Evolutionary conservation across 1,284 basidiomycete species (phyloP), one percentile per base, ranked within the genome.

Genomic region (Ganoderma leucocontextum): DNA sequence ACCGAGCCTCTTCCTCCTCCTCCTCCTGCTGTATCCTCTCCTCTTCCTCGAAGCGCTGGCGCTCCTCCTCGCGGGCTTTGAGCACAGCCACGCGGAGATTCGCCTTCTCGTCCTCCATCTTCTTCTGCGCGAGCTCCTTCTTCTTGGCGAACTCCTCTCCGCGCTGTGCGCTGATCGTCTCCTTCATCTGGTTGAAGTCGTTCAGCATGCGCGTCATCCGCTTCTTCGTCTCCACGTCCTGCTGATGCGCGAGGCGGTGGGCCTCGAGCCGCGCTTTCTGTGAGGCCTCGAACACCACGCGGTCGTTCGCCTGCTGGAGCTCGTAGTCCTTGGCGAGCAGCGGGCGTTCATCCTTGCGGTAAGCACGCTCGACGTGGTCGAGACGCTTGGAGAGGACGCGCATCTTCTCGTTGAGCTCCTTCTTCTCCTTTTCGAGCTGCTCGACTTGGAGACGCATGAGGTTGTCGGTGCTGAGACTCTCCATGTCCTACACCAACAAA

Each of bases 351-450:
- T 97, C 96, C 82, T 96, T 95, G 73, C 97, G 93, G 84, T 94
- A 95, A 0, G 97, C 97, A 72, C 98, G 95, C 83, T 99, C 97
- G 78, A 95, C 81, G 81, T 99, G 97, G 78, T 99, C 97, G 76
- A 99, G 91, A 39, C 96, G 93, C 83, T 99, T 98, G 67, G 91
- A 82, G 64, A 94, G 88, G 72, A 97, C 89, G 44, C 96, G 92
- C 69, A 98, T 86, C 35, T 92, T 90, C 76, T 97, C 94, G 72
- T 87, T 89, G 73, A 95, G 85, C 75, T 97, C 94, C 75, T 91
- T 92, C 88, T 98, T 98, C 84, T 99, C 97, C 83, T 98, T 98
- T 83, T 98, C 97, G 66, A 98, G 86, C 78, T 98, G 95, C 75
- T 95, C 91, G 63, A 99, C 96, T 80, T 98, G 96, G 75, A 99